A percentile compares a stretch with the other conserved stretches of the same genome.
These are phyloP conservation scores for Salix purpurea DNA, from an alignment of 345 rosid species.

Conservation along the genomic window DNA sequence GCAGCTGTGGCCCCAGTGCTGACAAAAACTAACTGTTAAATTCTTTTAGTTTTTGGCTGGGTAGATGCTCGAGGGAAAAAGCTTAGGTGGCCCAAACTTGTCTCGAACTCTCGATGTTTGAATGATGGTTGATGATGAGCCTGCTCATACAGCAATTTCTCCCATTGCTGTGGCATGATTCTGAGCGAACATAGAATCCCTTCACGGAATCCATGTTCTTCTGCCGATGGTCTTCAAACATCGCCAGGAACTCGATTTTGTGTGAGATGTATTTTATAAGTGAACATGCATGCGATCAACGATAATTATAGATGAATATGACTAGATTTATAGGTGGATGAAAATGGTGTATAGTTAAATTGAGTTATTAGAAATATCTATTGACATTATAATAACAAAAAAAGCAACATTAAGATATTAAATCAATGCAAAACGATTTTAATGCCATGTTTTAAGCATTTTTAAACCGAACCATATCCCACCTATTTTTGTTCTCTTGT, in stretches of 20 bases:
- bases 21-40: neutral
- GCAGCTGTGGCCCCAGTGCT: slow-evolving; percentile 22
- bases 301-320: too few relatives aligned
- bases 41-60: neutral
- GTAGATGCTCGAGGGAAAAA: neutral
- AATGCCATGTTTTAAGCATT: too few relatives aligned
- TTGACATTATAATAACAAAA: too few relatives aligned
- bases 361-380: too few relatives aligned
- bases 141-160: neutral
- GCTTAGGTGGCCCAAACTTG: neutral
- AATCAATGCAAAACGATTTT: too few relatives aligned
- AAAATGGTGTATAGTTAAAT: too few relatives aligned
- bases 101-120: neutral
- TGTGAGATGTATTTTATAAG: neutral
- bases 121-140: too few relatives aligned
- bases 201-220: neutral
- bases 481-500: too few relatives aligned
- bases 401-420: too few relatives aligned
- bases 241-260: neutral
- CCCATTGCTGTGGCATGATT: neutral
- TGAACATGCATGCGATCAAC: too few relatives aligned
- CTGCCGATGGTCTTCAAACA: neutral
- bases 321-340: too few relatives aligned
- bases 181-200: neutral
- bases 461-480: too few relatives aligned